Conservation (phyloP, 352 stramenopile genomes). For the Pythium diclinum region DNA sequence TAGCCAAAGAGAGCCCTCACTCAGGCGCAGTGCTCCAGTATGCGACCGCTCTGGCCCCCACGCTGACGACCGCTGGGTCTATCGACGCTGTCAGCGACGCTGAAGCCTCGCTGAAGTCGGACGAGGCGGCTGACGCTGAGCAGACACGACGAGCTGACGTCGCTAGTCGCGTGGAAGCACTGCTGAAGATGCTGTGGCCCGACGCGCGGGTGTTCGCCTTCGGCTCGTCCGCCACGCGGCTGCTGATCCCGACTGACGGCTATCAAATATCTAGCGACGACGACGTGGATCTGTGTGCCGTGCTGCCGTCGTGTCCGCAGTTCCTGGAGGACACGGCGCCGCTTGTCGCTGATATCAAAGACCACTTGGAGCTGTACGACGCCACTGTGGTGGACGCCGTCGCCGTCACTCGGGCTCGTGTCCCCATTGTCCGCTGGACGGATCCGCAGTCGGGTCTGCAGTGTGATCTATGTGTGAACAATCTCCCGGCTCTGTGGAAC, state of each 20-base stretch:
- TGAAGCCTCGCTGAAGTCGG: neutral
- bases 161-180: constrained; percentile 34
- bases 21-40: constrained; percentile 39
- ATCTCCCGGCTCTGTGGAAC: constrained; percentile 79
- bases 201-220: constrained; percentile 65
- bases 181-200: constrained; percentile 58
- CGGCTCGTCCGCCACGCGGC: constrained; percentile 56
- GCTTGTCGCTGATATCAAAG: constrained; percentile 57
- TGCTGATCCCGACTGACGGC: constrained; percentile 27
- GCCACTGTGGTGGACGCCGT: constrained; percentile 9
- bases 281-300: constrained; percentile 72
- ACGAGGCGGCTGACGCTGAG: constrained; percentile 17
- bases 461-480: constrained; percentile 83
- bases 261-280: constrained; percentile 13
- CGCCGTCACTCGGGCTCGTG: constrained; percentile 46
- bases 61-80: constrained; percentile 5
- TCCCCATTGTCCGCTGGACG: constrained; percentile 66
- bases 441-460: constrained; percentile 38
- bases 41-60: constrained; percentile 14
- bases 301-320: constrained; percentile 50
- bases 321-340: constrained; percentile 50
- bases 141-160: constrained; percentile 32
- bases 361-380: constrained; percentile 67
- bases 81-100: neutral
- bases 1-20: constrained; percentile 25